Base-by-base conservation (phyloP, 78 protist species). In the Dictyostelium firmibasis region DNA sequence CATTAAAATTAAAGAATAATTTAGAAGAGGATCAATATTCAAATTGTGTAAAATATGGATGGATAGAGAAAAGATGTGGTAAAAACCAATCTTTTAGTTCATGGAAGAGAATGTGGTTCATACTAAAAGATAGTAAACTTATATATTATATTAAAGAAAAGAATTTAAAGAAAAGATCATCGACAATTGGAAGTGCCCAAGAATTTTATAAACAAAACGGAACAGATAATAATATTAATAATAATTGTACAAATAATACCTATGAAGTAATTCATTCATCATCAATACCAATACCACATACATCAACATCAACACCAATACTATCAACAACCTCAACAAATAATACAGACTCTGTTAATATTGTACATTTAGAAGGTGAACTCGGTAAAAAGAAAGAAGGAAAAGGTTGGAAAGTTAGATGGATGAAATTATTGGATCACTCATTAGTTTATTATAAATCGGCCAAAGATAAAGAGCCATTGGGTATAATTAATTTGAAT, bases 11-110 rank as follows among this genome's bases (percentile, higher is more conserved):
- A 44, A 89, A 89, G 60, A 78, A 81, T 47, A 18, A 8, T 36
- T 7, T 33, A 14, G 87, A 89, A 29, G 62, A 88, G 25, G 53
- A 89, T 50, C 82, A 70, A 81, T 89, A 89, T 70, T 76, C 79
- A 50, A 81, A 47, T 44, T 78, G 78, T 23, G 57, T 62, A 33
- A 89, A 89, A 50, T 81, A 81, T 89, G 94, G 94, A 35, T 89
- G 94, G 94, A 81, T 89, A 18, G 94, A 89, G 36, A 89, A 89
- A n/a, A 78, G 94, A 50, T 81, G 88, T 69, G 94, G 94, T 18
- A 89, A 41, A 10, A 89, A 81, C 41, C 93, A 88, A 79, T 31
- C 82, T 0, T 89, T 89, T 70, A 81, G 83, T 44, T 64, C 94
- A 8, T 89, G 94, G 94, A 89, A 89, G 36, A 89, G 87, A 75